These are phyloP conservation scores for Plantago lanceolata DNA, from an alignment of 305 asterid genomes.

Conservation along the genomic window DNA sequence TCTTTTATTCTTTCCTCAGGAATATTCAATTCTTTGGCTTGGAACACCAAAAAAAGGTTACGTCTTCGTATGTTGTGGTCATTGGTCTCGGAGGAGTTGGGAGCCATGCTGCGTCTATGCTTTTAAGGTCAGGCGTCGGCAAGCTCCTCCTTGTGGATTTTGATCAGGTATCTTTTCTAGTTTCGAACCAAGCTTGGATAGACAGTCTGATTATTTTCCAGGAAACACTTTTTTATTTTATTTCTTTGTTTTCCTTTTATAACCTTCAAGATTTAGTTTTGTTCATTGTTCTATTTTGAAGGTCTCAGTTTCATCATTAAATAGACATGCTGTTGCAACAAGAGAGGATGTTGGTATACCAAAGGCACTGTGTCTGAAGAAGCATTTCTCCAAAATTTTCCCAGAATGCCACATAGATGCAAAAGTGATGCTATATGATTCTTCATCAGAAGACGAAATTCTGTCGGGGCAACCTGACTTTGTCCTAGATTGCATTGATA, in stretches of 20 bases:
- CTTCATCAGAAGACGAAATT: constrained; percentile 90
- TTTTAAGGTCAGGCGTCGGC: constrained; percentile 91
- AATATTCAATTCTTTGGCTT: constrained; percentile 92
- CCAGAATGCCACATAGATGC: constrained; percentile 91
- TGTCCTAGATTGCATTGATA: constrained; percentile 93
- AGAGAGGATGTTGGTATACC: constrained; percentile 95
- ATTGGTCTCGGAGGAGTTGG: constrained; percentile 99
- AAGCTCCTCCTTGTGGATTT: constrained; percentile 92
- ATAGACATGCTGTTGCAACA: constrained; percentile 96
- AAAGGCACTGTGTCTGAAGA: constrained; percentile 81
- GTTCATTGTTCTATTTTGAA: constrained; percentile 32
- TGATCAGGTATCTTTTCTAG: constrained; percentile 61
- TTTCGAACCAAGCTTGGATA: constrained; percentile 7
- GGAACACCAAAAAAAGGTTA: constrained; percentile 73
- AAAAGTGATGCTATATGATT: constrained; percentile 72
- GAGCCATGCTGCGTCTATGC: constrained; percentile 99
- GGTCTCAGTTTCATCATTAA: constrained; percentile 95
- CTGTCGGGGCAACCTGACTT: constrained; percentile 83
- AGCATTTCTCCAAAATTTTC: constrained; percentile 71
- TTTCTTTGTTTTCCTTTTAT: constrained; percentile 8
- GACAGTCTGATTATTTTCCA: too few relatives aligned
- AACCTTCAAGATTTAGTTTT: constrained; percentile 15
- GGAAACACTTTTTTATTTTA: not conserved
- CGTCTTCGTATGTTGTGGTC: constrained; percentile 78
- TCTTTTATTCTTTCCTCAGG: constrained; percentile 40